phyloP scores from a whole-genome alignment of 2,329 filamentous ascomycete species.

The Chaetoscypha palmicola region DNA sequence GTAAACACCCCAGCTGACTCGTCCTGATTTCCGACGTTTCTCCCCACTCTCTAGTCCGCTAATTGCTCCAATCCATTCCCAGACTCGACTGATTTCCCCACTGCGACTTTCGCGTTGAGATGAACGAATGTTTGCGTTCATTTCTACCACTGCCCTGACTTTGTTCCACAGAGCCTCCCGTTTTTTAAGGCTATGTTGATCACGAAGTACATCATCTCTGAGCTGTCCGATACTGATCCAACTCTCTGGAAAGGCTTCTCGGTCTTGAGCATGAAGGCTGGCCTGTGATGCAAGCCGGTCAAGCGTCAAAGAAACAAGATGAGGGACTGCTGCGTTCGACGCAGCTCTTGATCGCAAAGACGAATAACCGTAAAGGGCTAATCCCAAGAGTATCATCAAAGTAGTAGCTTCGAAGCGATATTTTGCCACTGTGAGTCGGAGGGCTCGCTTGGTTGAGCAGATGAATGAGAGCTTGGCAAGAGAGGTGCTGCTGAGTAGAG shows the following conservation, averaged over 20 bases:
- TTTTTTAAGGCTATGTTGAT: slow-evolving; percentile 68
- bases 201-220: slow-evolving; percentile 80
- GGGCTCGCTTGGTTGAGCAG: slow-evolving; percentile 71
- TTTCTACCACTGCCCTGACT: slow-evolving; percentile 79
- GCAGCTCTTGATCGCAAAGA: slow-evolving; percentile 56
- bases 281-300: slow-evolving; percentile 79
- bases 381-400: slow-evolving; percentile 45
- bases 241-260: slow-evolving; percentile 58
- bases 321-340: slow-evolving; percentile 63
- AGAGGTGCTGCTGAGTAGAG: slow-evolving; percentile 73
- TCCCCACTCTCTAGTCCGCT: slow-evolving; percentile 29
- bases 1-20: slow-evolving; percentile 33
- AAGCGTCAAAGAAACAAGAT: slow-evolving; percentile 76
- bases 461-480: slow-evolving; percentile 84
- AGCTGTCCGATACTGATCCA: slow-evolving; percentile 86
- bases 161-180: slow-evolving; percentile 78
- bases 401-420: slow-evolving; percentile 78
- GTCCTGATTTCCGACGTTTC: slow-evolving; percentile 43
- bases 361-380: slow-evolving; percentile 56
- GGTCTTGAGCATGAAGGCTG: slow-evolving; percentile 62
- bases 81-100: slow-evolving; percentile 59
- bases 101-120: slow-evolving; percentile 60
- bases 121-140: slow-evolving; percentile 84
- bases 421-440: slow-evolving; percentile 75
- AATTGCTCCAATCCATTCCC: slow-evolving; percentile 63